Conservation (phyloP, 345 rosid species). For the Gossypium raimondii region DNA sequence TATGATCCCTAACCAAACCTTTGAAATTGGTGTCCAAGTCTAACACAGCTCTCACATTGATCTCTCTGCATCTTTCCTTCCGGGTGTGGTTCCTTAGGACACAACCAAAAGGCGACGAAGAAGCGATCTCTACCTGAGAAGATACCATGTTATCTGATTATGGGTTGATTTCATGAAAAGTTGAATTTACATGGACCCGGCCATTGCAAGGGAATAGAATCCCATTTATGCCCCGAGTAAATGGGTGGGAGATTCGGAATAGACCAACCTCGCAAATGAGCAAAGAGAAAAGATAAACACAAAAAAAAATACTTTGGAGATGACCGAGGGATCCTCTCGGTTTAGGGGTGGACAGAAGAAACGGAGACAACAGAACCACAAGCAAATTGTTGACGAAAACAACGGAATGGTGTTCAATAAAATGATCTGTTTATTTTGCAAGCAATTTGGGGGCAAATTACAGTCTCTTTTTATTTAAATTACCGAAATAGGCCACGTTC, state of each 20-base stretch:
- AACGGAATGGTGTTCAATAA: neutral
- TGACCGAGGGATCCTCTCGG: neutral
- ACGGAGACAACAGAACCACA: neutral
- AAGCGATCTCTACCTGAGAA: slow-evolving; percentile 55
- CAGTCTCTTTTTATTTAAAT: too few relatives aligned
- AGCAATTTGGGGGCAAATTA: too few relatives aligned
- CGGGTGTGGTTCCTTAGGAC: slow-evolving; percentile 54
- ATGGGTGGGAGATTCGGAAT: slow-evolving; percentile 14
- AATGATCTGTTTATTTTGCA: neutral
- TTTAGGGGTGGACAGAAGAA: neutral
- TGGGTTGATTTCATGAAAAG: too few relatives aligned
- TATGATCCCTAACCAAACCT: slow-evolving; percentile 56
- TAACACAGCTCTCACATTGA: slow-evolving; percentile 33
- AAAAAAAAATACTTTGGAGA: neutral
- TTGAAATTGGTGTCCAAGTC: slow-evolving; percentile 52
- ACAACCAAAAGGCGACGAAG: slow-evolving; percentile 56
- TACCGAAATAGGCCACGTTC: too few relatives aligned
- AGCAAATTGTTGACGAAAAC: neutral
- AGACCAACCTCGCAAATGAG: slow-evolving; percentile 13
- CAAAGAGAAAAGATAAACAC: neutral
- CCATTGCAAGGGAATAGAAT: neutral
- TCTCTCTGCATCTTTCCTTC: slow-evolving; percentile 40
- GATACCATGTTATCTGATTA: slow-evolving; percentile 46
- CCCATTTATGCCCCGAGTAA: slow-evolving; percentile 5
- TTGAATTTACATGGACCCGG: neutral